Percentiles rank a stretch among this genome's conserved stretches.
phyloP scores from a whole-genome alignment of 2,329 filamentous ascomycete species.

The Phaeosphaeria sp. region DNA sequence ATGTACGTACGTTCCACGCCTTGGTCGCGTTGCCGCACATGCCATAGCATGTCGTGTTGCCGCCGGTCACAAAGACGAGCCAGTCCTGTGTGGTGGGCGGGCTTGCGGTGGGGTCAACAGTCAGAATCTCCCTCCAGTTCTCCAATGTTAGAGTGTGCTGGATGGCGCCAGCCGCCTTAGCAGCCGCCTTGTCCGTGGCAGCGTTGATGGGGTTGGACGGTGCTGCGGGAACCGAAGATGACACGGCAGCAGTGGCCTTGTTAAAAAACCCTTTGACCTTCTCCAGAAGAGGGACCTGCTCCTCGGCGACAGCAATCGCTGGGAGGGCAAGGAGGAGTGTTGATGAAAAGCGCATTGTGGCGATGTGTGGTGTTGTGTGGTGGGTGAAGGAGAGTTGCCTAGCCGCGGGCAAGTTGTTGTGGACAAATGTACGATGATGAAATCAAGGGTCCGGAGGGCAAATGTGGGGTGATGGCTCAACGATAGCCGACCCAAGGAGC shows the following conservation, averaged over 20 bases:
- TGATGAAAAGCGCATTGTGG: slow-evolving; percentile 60
- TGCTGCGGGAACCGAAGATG: slow-evolving; percentile 56
- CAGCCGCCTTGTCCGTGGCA: slow-evolving; percentile 59
- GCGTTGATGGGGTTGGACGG: slow-evolving; percentile 52
- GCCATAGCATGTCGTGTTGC: slow-evolving; percentile 81
- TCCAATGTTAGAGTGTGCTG: slow-evolving; percentile 68
- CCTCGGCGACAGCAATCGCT: slow-evolving; percentile 59
- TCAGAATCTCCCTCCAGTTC: slow-evolving; percentile 75
- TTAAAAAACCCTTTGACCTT: slow-evolving; percentile 63
- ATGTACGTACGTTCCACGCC: slow-evolving; percentile 60
- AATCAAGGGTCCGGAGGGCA: slow-evolving; percentile 28
- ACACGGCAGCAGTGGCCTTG: slow-evolving; percentile 63
- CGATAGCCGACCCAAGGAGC: slow-evolving; percentile 11
- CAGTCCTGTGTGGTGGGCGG: slow-evolving; percentile 72
- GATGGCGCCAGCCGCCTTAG: slow-evolving; percentile 60
- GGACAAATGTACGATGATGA: slow-evolving; percentile 18
- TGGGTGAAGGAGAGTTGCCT: slow-evolving; percentile 8
- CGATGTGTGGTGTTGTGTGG: slow-evolving; percentile 25
- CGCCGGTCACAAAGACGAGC: slow-evolving; percentile 76
- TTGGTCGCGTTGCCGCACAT: slow-evolving; percentile 69
- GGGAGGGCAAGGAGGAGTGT: slow-evolving; percentile 60
- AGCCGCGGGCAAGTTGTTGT: background rate
- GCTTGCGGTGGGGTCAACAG: slow-evolving; percentile 63
- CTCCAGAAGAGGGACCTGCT: slow-evolving; percentile 68
- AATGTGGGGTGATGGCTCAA: slow-evolving; percentile 25